Evolutionary conservation across 805 yeast species (phyloP), one percentile per base, ranked within the genome.

Genomic region (Myxozyma sirexii): DNA sequence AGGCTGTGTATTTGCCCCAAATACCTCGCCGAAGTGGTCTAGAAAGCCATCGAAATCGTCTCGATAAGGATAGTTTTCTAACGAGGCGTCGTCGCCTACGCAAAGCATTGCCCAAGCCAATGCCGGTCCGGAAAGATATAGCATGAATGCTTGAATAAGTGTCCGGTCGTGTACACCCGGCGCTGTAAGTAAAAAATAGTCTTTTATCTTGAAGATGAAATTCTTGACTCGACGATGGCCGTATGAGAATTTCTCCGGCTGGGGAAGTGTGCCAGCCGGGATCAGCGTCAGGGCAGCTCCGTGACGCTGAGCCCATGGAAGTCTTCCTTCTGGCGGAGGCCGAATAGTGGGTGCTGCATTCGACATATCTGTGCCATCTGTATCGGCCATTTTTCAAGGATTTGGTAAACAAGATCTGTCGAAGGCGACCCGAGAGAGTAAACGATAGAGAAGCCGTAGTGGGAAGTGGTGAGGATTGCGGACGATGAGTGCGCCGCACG

Each of bases 21-120:
- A 50, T 4, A 38, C 38, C 10, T 26, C 45, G 13, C 46, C 54
- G 21, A 50, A 50, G n/a, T 50, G 37, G 5, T 24, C n/a, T 10
- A 50, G 26, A 38, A 50, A 50, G 3, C 17, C 29, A 38, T 50
- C 54, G 24, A 50, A 50, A 26, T 50, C 54, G 42, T 50, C 54
- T 5, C 26, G 33, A 26, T 37, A 29, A 7, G n/a, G 17, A 38
- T 50, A 38, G 8, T 26, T 15, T 27, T 39, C 46, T 2, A 39
- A 13, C 54, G 19, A 8, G 35, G 15, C 46, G 31, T 39, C 46
- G 27, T 24, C 38, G 15, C 54, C 54, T 2, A 50, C 46, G 13
- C 13, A 27, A 35, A 39, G 19, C 35, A 37, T 19, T 13, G 54
- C 54, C 54, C 54, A 50, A 6, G 46, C 46, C 4, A 50, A 17